Evolutionary conservation across 108 stramenopile species (phyloP), one percentile per base, ranked within the genome.

Genomic region (Cylindrotheca fusiformis): DNA sequence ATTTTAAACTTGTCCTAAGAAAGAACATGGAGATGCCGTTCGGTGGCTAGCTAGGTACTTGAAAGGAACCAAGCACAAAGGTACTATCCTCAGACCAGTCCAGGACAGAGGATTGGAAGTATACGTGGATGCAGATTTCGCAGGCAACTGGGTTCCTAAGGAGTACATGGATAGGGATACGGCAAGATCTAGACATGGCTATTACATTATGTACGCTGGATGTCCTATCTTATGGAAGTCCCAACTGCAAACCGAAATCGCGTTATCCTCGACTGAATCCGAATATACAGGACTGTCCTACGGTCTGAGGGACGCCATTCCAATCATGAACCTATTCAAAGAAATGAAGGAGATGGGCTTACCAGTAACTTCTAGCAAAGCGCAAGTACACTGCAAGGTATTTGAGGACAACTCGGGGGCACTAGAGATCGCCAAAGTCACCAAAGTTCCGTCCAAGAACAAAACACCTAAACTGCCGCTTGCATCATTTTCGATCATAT

Each of bases 101-200:
- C n/a, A 52, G 20, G 3, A 2, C 12, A 22, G 23, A 3, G 24
- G 10, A 28, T 31, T 79, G 19, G 71, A 78, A 28, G 58, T 65
- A 8, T 82, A 72, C 50, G 76, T 77, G 1, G 76, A 82, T 54
- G 74, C 74, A 17, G 74, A 78, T 27, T 79, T 79, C 65, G 69
- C 78, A 27, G 75, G 82, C n/a, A 31, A 72, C 8, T 83, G 62
- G 61, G 59, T 55, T 12, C 30, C 36, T 2, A 76, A 81, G 33
- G 63, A 64, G 12, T 3, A 33, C 0, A 23, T 51, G 5, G 76
- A 84, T 54, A 76, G 71, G 2, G 63, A 22, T 4, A 67, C 65
- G 25, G 83, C 70, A 6, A 55, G 66, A n/a, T 77, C 74, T 19
- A 50, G 83, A 4, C 68, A 72, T 46, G 76, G 83, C 20, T 80